Base-by-base conservation (phyloP, 345 rosid species). In the Linum tenue region DNA sequence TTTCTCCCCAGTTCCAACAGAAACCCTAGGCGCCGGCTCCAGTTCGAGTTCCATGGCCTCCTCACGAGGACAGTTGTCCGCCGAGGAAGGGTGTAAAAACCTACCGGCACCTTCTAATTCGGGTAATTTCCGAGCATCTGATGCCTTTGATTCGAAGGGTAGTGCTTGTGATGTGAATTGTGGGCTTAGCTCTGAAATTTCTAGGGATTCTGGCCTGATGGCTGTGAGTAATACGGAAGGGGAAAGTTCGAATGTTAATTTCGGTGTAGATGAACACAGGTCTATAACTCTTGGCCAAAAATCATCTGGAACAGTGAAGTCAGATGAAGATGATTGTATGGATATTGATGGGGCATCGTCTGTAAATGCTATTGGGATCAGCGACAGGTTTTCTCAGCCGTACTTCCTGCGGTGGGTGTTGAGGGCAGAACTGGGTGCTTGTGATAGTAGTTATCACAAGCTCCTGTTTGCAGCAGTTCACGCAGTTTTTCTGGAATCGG, bases 401-500 rank as follows among this genome's bases (percentile, higher is more conserved):
- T 81, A 60, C 81, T 87, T 85, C 64, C 72, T 83, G 72, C 83
- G 76, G 82, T 79, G 79, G 62, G 70, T 85, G 15, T 62, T 87
- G 62, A 71, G 76, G 59, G 80, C 80, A 69, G 88, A 83, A 67
- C 67, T 80, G 64, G 81, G 74, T 51, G 76, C 73, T 57, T 71
- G 62, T n/a, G 67, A 75, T 17, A 60, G 31, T 22, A 22, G 73
- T 44, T 73, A 74, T 38, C 79, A 71, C 40, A 78, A 79, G 75
- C 79, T 72, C 11, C 58, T 87, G 51, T 80, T 77, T 50, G 14
- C 79, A 43, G 86, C 94, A 2, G 78, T 87, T 67, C 97, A 87
- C 38, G 89, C 95, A 0, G 85, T 89, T 38, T 74, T 92, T 56
- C 64, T 84, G 43, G 89, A 92, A 50, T 84, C 88, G n/a, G 91